Percentiles rank a stretch among this genome's conserved stretches.
Evolutionary conservation across 1,284 basidiomycete genomes (phyloP).

Genomic region (Calocybe gambosa): DNA sequence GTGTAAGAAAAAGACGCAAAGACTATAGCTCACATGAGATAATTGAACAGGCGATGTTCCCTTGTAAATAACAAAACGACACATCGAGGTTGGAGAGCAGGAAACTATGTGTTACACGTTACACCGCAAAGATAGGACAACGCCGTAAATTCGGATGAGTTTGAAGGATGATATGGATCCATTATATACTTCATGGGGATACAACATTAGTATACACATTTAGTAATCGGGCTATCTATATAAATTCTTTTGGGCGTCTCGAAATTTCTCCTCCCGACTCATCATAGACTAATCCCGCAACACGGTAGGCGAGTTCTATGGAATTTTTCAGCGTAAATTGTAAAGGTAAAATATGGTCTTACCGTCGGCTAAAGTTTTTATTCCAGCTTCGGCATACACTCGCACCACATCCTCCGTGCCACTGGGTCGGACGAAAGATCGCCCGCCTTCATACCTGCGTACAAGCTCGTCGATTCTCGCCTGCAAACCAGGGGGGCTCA

Average conservation of each 20-base stretch:
- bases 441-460: conserved; percentile 75
- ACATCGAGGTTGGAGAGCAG: conserved; percentile 42
- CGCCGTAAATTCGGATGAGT: too few species aligned
- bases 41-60: conserved; percentile 84
- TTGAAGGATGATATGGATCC: too few species aligned
- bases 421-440: conserved; percentile 93
- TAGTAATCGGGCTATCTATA: conserved; percentile 13
- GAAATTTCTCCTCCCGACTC: conserved; percentile 66
- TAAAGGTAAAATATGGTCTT: conserved; percentile 23
- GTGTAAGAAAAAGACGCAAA: not conserved
- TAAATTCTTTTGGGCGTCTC: conserved; percentile 65
- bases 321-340: conserved; percentile 3
- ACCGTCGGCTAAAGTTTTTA: conserved; percentile 79
- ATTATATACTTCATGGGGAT: too few species aligned
- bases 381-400: conserved; percentile 91
- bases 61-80: conserved; percentile 88
- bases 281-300: conserved; percentile 80
- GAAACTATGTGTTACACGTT: not conserved
- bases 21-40: conserved; percentile 56
- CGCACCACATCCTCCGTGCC: conserved; percentile 98
- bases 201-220: not conserved
- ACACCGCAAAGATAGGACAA: not conserved
- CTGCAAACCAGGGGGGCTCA: conserved; percentile 79
- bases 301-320: conserved; percentile 75
- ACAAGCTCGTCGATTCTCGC: conserved; percentile 84